Evolutionary conservation across 345 rosid species (phyloP), one percentile per base, ranked within the genome.

Genomic region (Litchi chinensis): DNA sequence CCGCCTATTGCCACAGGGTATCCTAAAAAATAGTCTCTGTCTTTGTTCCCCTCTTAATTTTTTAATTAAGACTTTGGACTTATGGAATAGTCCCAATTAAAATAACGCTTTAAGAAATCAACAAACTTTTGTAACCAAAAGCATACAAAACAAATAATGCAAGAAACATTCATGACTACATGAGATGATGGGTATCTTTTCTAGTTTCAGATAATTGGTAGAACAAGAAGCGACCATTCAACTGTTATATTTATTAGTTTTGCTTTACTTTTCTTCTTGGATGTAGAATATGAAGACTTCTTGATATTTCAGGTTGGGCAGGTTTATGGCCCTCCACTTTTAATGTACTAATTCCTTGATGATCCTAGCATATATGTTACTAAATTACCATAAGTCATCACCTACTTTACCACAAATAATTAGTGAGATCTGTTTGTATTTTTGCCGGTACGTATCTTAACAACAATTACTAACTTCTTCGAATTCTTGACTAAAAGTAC

Each of bases 21-120:
- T 67, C 71, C 66, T 46, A 75, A 68, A 77, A 67, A 39, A 63
- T 24, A 18, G 76, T 21, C 76, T 28, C 57, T 40, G 56, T 4
- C 18, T 52, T 69, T 73, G 65, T 71, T 52, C 5, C 8, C 57
- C 13, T 39, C 18, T 63, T 59, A 13, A 28, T 70, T 40, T 65
- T 71, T 5, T 40, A 46, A 19, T 65, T 39, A 46, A 43, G 15
- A 41, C 19, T 39, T 68, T 76, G 41, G 9, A 67, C 26, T 6
- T 68, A 41, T 8, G 12, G 46, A 37, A 65, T 16, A 54, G 11
- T 5, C 77, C 77, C 13, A 28, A 3, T 40, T 18, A 2, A 43
- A 60, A 74, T 41, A 40, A 16, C 57, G 15, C 39, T 64, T 71
- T 32, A 32, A 32, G 37, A 32, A 32, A 32, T 32, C 26, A 70